Conservation (phyloP, 2,329 filamentous ascomycete genomes). For the Diaporthe longicolla region DNA sequence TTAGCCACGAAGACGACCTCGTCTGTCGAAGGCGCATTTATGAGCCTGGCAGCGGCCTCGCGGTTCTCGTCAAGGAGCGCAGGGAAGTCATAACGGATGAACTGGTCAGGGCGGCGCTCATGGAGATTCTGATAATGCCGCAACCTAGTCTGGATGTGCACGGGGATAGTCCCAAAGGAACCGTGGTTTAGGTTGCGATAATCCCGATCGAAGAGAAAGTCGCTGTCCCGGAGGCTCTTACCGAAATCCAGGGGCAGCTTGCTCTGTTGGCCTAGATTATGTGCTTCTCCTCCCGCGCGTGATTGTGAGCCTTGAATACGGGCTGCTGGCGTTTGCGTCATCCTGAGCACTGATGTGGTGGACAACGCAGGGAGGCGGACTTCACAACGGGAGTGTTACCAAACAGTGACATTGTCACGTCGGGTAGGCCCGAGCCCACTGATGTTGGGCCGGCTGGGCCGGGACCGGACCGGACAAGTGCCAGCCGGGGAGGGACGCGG, state of each 20-base stretch:
- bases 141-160: constrained; percentile 69
- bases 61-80: constrained; percentile 75
- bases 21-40: constrained; percentile 73
- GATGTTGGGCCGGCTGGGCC: background rate
- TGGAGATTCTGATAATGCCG: constrained; percentile 75
- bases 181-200: constrained; percentile 86
- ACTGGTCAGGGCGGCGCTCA: constrained; percentile 81
- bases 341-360: background rate
- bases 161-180: constrained; percentile 85
- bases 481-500: no score
- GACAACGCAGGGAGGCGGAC: constrained; percentile 3
- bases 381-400: background rate
- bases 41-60: constrained; percentile 72
- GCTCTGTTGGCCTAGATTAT: background rate
- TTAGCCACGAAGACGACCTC: constrained; percentile 85
- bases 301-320: background rate
- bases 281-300: background rate
- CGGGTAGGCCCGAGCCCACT: background rate
- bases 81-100: constrained; percentile 79
- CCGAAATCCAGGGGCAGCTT: constrained; percentile 50
- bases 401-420: no score
- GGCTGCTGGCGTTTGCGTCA: constrained; percentile 10
- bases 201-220: constrained; percentile 78
- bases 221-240: constrained; percentile 61
- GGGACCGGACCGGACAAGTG: constrained; percentile 19